A percentile compares a stretch with the other conserved stretches of the same genome.
These are phyloP conservation scores for Mucor mucedo DNA, from an alignment of 371 early-diverging fungal species.

Conservation along the genomic window DNA sequence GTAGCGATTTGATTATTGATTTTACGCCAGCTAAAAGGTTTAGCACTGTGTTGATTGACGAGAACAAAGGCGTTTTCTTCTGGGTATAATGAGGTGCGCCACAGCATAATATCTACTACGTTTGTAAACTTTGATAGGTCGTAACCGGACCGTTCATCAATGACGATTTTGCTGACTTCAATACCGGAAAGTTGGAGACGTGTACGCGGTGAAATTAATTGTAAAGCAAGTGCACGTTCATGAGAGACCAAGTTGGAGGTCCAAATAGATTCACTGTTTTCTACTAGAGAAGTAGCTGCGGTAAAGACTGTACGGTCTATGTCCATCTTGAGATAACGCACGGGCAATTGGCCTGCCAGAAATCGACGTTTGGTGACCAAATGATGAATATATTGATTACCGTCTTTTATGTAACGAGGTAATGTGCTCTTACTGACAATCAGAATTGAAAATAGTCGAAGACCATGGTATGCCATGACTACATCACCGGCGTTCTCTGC, in stretches of 20 bases:
- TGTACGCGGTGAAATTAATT: slow-evolving; percentile 41
- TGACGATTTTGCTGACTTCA: slow-evolving; percentile 62
- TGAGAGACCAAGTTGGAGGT: slow-evolving; percentile 33
- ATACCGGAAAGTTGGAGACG: slow-evolving; percentile 79
- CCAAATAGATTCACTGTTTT: slow-evolving; percentile 44
- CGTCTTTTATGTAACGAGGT: slow-evolving; percentile 76
- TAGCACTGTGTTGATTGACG: slow-evolving; percentile 54
- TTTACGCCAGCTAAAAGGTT: slow-evolving; percentile 72
- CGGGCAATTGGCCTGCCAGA: slow-evolving; percentile 60
- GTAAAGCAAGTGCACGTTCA: slow-evolving; percentile 37
- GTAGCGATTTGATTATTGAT: slow-evolving; percentile 72
- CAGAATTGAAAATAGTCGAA: slow-evolving; percentile 66
- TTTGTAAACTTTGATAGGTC: slow-evolving; percentile 69
- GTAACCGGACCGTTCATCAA: slow-evolving; percentile 74
- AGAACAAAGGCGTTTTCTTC: slow-evolving; percentile 71
- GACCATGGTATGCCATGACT: slow-evolving; percentile 58
- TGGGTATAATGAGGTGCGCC: slow-evolving; percentile 70
- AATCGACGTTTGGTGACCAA: slow-evolving; percentile 69
- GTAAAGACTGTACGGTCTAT: slow-evolving; percentile 62
- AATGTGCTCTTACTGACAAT: slow-evolving; percentile 64
- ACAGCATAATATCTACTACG: slow-evolving; percentile 71
- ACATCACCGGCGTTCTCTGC: slow-evolving; percentile 57
- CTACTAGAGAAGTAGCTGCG: slow-evolving; percentile 42
- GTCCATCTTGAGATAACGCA: slow-evolving; percentile 55
- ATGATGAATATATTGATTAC: slow-evolving; percentile 67